Percentiles rank a stretch among this genome's conserved stretches.
Evolutionary conservation across 441 rosid species (phyloP).

Genomic region (Erodium moschatum): DNA sequence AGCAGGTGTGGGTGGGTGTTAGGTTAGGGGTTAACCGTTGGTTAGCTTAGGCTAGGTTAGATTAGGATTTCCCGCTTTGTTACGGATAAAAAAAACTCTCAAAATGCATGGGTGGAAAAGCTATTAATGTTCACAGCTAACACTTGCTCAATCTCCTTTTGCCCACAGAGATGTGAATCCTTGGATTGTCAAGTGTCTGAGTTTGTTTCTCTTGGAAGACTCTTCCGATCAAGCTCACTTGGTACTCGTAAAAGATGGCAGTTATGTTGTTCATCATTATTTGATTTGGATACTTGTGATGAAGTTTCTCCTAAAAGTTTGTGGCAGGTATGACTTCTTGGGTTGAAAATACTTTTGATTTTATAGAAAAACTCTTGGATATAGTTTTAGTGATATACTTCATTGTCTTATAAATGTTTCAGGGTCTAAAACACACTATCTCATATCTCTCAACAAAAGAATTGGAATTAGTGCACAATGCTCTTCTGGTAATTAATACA

Average conservation of each 20-base stretch:
- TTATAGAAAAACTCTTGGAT: conserved; percentile 13
- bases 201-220: conserved; percentile 33
- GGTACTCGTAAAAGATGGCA: conserved; percentile 47
- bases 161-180: conserved; percentile 40
- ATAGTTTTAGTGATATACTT: conserved; percentile 18
- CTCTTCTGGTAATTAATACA: conserved; percentile 48
- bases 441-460: conserved; percentile 74
- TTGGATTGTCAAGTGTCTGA: conserved; percentile 32
- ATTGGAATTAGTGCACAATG: conserved; percentile 65
- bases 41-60: no score
- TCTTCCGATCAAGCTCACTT: conserved; percentile 30
- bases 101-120: not conserved
- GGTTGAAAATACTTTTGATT: conserved; percentile 10
- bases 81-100: not conserved
- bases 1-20: no score
- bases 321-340: conserved; percentile 65
- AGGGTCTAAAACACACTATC: conserved; percentile 70
- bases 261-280: conserved; percentile 37
- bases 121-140: not conserved
- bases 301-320: conserved; percentile 63
- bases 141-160: conserved; percentile 22
- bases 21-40: no score
- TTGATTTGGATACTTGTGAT: conserved; percentile 31
- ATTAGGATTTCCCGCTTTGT: no score
- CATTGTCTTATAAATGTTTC: conserved; percentile 19